Percentiles rank a stretch among this genome's conserved stretches.
These are phyloP conservation scores for Sparassis latifolia DNA, from an alignment of 1,284 basidiomycete species.

Conservation along the genomic window DNA sequence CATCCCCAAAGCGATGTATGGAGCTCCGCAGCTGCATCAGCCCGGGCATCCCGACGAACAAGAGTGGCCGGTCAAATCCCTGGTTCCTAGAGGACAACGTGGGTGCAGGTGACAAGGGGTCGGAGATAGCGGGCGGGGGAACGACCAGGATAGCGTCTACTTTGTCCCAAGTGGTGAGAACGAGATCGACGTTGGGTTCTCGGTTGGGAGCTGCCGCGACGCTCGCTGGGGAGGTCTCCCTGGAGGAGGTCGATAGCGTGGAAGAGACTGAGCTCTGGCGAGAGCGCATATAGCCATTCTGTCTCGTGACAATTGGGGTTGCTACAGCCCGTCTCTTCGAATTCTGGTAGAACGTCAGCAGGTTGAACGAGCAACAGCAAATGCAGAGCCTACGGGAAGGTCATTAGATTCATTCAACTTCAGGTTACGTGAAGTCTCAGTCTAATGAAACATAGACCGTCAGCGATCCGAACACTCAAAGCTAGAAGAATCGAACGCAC, in stretches of 20 bases:
- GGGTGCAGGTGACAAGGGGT: slow-evolving; percentile 6
- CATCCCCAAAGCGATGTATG: slow-evolving; percentile 34
- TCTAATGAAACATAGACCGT: slow-evolving; percentile 2
- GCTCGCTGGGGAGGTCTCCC: slow-evolving; percentile 16
- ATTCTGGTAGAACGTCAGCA: neutral
- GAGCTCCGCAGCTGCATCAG: slow-evolving; percentile 29
- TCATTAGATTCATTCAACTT: slow-evolving; percentile 8
- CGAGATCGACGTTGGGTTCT: slow-evolving; percentile 13
- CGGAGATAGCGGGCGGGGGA: slow-evolving; percentile 17
- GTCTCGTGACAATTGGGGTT: neutral
- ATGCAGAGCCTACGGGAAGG: slow-evolving; percentile 14
- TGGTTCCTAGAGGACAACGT: slow-evolving; percentile 20
- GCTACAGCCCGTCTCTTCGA: neutral
- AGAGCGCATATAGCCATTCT: slow-evolving; percentile 5
- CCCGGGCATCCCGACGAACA: slow-evolving; percentile 38
- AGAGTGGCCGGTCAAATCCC: slow-evolving; percentile 29
- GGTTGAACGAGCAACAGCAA: neutral
- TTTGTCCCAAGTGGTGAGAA: slow-evolving; percentile 29
- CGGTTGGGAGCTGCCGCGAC: slow-evolving; percentile 13
- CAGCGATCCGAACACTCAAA: no score
- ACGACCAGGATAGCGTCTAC: slow-evolving; percentile 51
- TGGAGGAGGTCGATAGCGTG: slow-evolving; percentile 17
- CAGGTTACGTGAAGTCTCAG: slow-evolving; percentile 5
- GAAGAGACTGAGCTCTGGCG: slow-evolving; percentile 24
- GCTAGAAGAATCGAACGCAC: no score